A percentile compares a stretch with the other conserved stretches of the same genome.
Evolutionary conservation across 352 stramenopile genomes (phyloP).

Genomic region (Globisporangium megalacanthum): DNA sequence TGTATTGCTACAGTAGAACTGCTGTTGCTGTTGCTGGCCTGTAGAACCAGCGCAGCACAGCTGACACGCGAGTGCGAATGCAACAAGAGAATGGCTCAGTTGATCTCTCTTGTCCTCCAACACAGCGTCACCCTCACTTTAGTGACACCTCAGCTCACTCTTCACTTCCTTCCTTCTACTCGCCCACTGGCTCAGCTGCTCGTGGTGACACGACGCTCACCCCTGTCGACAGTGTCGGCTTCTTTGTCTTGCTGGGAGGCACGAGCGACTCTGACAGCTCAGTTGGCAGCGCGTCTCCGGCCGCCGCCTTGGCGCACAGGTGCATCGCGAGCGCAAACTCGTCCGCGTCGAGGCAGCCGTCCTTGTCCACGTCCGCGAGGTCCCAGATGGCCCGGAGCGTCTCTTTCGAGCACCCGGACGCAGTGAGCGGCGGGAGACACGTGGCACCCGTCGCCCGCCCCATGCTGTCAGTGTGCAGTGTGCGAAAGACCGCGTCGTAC

Average conservation of each 20-base stretch:
- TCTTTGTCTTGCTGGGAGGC: conserved; percentile 45
- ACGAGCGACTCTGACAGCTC: conserved; percentile 49
- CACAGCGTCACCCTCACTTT: neutral
- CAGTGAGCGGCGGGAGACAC: conserved; percentile 79
- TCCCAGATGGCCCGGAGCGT: conserved; percentile 87
- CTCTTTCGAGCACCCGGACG: conserved; percentile 54
- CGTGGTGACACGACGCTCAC: conserved; percentile 3
- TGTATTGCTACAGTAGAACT: too few species aligned
- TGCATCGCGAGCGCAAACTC: conserved; percentile 92
- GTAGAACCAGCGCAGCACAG: too few species aligned
- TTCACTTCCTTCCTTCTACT: neutral
- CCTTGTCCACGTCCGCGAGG: conserved; percentile 86
- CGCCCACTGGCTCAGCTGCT: neutral
- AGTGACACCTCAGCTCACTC: neutral
- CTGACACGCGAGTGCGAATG: too few species aligned
- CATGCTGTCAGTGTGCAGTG: conserved; percentile 42
- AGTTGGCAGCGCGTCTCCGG: conserved; percentile 63
- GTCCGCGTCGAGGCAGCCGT: conserved; percentile 83
- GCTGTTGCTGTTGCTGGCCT: too few species aligned
- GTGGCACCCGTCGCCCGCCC: conserved; percentile 56
- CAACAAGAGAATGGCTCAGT: too few species aligned
- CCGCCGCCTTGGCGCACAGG: conserved; percentile 64
- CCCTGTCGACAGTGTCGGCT: conserved; percentile 2
- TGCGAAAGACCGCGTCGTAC: conserved; percentile 82
- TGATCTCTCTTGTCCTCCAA: neutral